Evolutionary conservation across 2,329 filamentous ascomycete species (phyloP), one percentile per base, ranked within the genome.

Genomic region (Exophiala sideris): DNA sequence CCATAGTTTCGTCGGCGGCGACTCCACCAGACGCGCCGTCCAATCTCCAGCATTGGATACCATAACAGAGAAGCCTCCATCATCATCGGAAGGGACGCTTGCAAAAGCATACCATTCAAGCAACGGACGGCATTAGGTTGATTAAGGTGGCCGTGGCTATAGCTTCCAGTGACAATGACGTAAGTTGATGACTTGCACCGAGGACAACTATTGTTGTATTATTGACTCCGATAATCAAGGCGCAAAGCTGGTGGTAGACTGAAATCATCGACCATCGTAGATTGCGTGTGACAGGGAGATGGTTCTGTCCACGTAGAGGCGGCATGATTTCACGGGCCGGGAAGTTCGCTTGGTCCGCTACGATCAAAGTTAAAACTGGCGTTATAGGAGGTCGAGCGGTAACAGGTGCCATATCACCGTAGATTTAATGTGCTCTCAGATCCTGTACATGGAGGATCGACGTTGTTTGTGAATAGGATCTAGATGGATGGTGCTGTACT

Each of bases 201-300:
- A 76, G 64, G 29, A 73, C 56, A 29, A 63, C 61, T 36, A 75
- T 66, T 40, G 67, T 62, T 20, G 62, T 66, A 16, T 73, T 35
- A 52, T 76, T 76, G 51, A 66, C 65, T 4, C 68, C 46, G 33
- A 75, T 67, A n/a, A 74, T 68, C 2, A 76, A 36, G 3, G 68
- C 65, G 63, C 73, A 75, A 3, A 76, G 71, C 6, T 71, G 68
- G 12, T 70, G 70, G 59, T 76, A 76, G 11, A 74, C 64, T 51
- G 68, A n/a, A n/a, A n/a, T n/a, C n/a, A n/a, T n/a, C n/a, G n/a
- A n/a, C n/a, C n/a, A n/a, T n/a, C n/a, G 67, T 45, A 72, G 51
- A n/a, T 63, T 64, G 24, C 68, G 64, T 47, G 69, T 58, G 29
- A 58, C 47, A 45, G 64, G 67, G 18, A 40, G 51, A 40, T 62